Evolutionary conservation across 2,329 filamentous ascomycete genomes (phyloP).

Genomic region (Microascus cirrosus): DNA sequence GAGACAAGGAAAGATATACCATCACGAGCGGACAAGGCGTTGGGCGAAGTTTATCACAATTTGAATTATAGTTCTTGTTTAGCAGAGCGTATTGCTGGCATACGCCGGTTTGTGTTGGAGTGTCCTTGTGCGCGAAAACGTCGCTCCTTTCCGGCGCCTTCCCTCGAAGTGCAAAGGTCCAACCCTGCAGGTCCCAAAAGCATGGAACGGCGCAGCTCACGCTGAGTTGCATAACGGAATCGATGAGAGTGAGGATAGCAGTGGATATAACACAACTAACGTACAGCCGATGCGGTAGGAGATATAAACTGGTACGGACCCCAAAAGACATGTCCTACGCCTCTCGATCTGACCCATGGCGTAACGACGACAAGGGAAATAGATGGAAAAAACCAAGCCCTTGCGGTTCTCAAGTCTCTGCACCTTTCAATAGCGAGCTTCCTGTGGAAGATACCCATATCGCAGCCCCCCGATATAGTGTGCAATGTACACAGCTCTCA

Average conservation of each 20-base stretch:
- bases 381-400: not conserved
- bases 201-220: not conserved
- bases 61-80: not conserved
- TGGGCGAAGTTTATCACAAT: not conserved
- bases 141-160: not conserved
- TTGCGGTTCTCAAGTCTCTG: not conserved
- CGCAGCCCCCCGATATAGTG: not conserved
- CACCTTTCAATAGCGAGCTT: too few species aligned
- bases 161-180: too few species aligned
- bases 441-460: not conserved
- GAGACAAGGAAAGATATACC: not conserved
- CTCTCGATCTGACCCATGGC: not conserved
- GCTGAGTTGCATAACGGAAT: not conserved
- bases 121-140: not conserved
- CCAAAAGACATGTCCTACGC: not conserved
- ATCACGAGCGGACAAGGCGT: not conserved
- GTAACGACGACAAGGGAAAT: not conserved
- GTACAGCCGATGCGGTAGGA: not conserved
- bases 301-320: not conserved
- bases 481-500: not conserved
- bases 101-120: not conserved
- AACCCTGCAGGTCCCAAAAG: too few species aligned
- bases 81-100: not conserved
- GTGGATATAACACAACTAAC: not conserved
- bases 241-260: not conserved